phyloP scores from a whole-genome alignment of 2,329 filamentous ascomycete genomes.

The Botrytis sinoallii region DNA sequence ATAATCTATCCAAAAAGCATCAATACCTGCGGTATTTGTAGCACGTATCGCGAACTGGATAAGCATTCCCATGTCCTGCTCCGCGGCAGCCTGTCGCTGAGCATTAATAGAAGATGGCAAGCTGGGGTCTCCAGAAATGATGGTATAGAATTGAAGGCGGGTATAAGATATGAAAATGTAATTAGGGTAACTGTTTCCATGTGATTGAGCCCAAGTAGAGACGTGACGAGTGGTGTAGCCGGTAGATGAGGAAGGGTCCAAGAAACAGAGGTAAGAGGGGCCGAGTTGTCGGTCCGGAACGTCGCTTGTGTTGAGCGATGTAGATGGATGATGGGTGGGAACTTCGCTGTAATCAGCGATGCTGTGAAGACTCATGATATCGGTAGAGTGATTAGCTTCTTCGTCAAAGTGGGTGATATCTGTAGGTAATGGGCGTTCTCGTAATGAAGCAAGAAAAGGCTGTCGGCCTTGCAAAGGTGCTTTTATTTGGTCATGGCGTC shows the following conservation, averaged over 20 bases:
- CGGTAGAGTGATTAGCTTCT: not conserved
- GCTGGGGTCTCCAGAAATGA: not conserved
- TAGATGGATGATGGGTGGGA: not conserved
- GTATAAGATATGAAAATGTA: slow-evolving; percentile 17
- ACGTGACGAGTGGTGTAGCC: not conserved
- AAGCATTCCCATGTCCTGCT: not conserved
- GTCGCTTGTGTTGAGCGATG: not conserved
- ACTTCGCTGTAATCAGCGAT: not conserved
- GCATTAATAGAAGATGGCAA: slow-evolving; percentile 1
- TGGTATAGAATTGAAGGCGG: slow-evolving; percentile 9
- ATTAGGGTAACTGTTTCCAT: not conserved
- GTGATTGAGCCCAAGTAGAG: not conserved
- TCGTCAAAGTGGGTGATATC: not conserved
- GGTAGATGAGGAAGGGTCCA: not conserved
- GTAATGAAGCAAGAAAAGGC: not conserved
- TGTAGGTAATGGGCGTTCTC: not conserved
- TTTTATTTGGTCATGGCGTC: not conserved
- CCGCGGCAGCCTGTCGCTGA: not conserved
- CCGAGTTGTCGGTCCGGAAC: not conserved
- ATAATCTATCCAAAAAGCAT: slow-evolving; percentile 17
- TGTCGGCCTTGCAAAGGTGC: not conserved
- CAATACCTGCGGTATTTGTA: not conserved
- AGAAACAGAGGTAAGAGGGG: slow-evolving; percentile 11
- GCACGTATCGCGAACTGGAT: slow-evolving; percentile 9
- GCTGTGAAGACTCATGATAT: not conserved